Conservation (phyloP, 768 basidiomycete species). For the Lactarius akahatsu region DNA sequence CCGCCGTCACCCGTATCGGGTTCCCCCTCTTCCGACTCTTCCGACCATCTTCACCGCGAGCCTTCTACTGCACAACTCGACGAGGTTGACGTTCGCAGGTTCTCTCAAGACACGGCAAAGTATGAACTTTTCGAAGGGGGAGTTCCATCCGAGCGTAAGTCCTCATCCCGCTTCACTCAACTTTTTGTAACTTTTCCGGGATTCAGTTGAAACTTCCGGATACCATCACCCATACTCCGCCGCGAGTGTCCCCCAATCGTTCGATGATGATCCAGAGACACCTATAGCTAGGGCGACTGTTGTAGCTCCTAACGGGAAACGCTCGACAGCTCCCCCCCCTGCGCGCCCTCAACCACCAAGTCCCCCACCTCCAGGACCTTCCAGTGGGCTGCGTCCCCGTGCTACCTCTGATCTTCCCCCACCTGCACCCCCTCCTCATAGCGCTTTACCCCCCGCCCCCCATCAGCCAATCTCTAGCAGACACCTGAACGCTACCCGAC, state of each 20-base stretch:
- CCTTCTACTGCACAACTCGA: slow-evolving; percentile 34
- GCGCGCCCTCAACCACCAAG: slow-evolving; percentile 31
- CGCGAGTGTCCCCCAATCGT: slow-evolving; percentile 19
- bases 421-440: slow-evolving; percentile 61
- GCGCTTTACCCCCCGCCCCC: slow-evolving; percentile 61
- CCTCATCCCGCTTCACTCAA: neutral
- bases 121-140: slow-evolving; percentile 28
- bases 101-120: slow-evolving; percentile 29
- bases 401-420: slow-evolving; percentile 64
- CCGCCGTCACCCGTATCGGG: slow-evolving; percentile 51
- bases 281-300: slow-evolving; percentile 17
- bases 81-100: slow-evolving; percentile 24
- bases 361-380: slow-evolving; percentile 22
- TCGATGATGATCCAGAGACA: slow-evolving; percentile 23
- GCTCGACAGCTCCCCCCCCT: slow-evolving; percentile 31
- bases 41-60: slow-evolving; percentile 40
- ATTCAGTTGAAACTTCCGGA: slow-evolving; percentile 15
- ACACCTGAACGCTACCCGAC: slow-evolving; percentile 41
- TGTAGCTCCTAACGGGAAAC: slow-evolving; percentile 1
- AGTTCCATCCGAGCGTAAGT: slow-evolving; percentile 18
- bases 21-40: slow-evolving; percentile 52
- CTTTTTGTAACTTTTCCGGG: neutral
- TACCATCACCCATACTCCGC: slow-evolving; percentile 32
- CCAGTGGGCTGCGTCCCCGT: slow-evolving; percentile 42
- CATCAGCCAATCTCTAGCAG: slow-evolving; percentile 34